Percentiles rank a stretch among this genome's conserved stretches.
phyloP scores from a whole-genome alignment of 2,329 filamentous ascomycete species.

The Coniochaeta sp. region DNA sequence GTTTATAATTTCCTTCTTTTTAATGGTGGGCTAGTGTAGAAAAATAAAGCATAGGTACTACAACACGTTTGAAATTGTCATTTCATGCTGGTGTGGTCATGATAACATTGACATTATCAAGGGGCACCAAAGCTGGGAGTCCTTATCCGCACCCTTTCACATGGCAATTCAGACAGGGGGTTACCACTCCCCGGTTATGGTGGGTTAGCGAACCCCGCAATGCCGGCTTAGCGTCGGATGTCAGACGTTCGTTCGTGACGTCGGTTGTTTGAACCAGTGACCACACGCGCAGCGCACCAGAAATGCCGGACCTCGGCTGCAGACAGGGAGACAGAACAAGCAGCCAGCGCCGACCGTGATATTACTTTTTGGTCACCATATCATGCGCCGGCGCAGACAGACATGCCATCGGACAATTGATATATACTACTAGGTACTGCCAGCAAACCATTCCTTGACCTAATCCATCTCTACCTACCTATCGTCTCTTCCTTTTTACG shows the following conservation, averaged over 20 bases:
- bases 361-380: not conserved
- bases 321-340: not conserved
- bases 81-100: too few species aligned
- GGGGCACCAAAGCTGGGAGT: not conserved
- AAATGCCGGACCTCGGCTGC: constrained; percentile 1
- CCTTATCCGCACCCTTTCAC: not conserved
- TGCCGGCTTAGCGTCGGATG: not conserved
- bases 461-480: too few species aligned
- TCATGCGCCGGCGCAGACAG: not conserved
- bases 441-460: not conserved
- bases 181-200: not conserved
- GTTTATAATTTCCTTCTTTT: too few species aligned
- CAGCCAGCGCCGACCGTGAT: too few species aligned
- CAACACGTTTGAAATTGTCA: too few species aligned
- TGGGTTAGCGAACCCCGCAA: not conserved
- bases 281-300: too few species aligned
- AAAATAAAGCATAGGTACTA: too few species aligned
- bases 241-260: not conserved
- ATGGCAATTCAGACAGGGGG: not conserved
- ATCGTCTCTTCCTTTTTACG: too few species aligned
- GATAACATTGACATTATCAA: too few species aligned
- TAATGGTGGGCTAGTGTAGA: too few species aligned
- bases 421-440: not conserved
- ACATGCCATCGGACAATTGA: not conserved
- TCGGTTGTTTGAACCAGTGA: not conserved